Percentiles rank a stretch among this genome's conserved stretches.
These are phyloP conservation scores for Fusarium sp. DNA, from an alignment of 2,329 filamentous ascomycete species.

Conservation along the genomic window DNA sequence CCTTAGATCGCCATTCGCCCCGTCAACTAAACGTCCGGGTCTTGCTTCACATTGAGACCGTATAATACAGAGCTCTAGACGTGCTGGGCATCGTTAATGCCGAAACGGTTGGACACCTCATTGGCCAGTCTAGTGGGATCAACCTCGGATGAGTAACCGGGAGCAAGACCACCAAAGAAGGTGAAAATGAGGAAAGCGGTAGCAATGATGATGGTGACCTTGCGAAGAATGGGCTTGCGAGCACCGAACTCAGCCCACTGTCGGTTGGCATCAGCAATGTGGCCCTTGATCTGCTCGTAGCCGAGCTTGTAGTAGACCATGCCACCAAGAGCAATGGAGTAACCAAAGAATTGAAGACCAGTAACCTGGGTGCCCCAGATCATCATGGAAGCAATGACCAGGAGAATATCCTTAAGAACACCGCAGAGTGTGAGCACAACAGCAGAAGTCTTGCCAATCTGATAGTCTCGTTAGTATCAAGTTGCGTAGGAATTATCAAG, in stretches of 20 bases:
- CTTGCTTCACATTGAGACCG: conserved; percentile 25
- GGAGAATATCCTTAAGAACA: conserved; percentile 87
- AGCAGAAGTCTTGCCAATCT: conserved; percentile 90
- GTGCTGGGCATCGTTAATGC: conserved; percentile 47
- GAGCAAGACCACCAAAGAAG: conserved; percentile 73
- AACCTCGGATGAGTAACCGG: conserved; percentile 65
- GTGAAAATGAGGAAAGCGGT: conserved; percentile 73
- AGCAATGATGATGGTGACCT: conserved; percentile 74
- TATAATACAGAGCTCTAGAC: conserved; percentile 25
- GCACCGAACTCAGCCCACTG: conserved; percentile 89
- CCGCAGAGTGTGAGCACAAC: conserved; percentile 87
- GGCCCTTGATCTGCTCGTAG: conserved; percentile 83
- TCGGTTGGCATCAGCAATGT: conserved; percentile 75
- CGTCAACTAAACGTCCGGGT: conserved; percentile 40
- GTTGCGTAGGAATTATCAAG: too few relatives aligned
- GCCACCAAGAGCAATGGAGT: conserved; percentile 79
- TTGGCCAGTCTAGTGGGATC: conserved; percentile 60
- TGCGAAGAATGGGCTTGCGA: conserved; percentile 79
- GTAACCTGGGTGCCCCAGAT: conserved; percentile 83
- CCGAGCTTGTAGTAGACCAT: conserved; percentile 88
- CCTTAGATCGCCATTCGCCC: conserved; percentile 47
- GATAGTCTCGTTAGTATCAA: conserved; percentile 39
- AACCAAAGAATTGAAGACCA: conserved; percentile 82
- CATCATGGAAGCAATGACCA: conserved; percentile 80
- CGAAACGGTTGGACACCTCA: conserved; percentile 60